Evolutionary conservation across 2,329 filamentous ascomycete genomes (phyloP), one percentile per base, ranked within the genome.

Genomic region (Sporothrix protearum): DNA sequence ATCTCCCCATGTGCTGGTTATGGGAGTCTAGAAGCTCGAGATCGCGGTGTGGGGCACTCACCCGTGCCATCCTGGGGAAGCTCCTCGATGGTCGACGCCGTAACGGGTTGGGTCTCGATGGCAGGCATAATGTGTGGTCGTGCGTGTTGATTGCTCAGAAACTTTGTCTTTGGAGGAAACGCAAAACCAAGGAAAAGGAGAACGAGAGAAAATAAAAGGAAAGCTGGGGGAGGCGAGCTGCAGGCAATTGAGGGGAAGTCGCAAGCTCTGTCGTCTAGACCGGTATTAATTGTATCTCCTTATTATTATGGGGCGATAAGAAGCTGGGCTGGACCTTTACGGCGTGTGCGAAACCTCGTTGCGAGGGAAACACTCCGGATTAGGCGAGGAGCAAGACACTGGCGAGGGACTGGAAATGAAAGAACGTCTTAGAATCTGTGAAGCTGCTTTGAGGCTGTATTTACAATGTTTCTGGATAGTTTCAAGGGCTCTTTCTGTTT

Each of bases 11-110:
- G 36, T 28, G 39, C 42, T 53, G 45, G 45, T 6, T 9, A 25
- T 19, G 3, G 10, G 19, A 16, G 33, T 30, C 19, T 25, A 42
- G 36, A 71, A 71, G 49, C 55, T 69, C 71, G 42, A 64, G 71
- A 70, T 67, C 33, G 10, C 14, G 28, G 71, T 22, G 45, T 47
- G 55, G 70, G 61, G 67, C 39, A 45, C 57, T 70, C 47, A 73
- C 74, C 73, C 63, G 74, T 75, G 63, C 74, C 74, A 69, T 75
- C 74, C 49, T 71, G 53, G 30, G 74, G 73, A 10, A 75, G 53
- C 49, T 73, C 71, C 67, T 70, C 71, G 57, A 69, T 55, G 19
- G 36, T 49, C 59, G 55, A 64, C 30, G 71, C 19, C 22, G 67
- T 10, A 16, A n/a, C 59, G 30, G 59, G 22, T 49, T 45, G 45